Percentiles rank a stretch among this genome's conserved stretches.
These are phyloP conservation scores for Aspergillus ochraceus DNA, from an alignment of 2,329 filamentous ascomycete genomes.

Conservation along the genomic window DNA sequence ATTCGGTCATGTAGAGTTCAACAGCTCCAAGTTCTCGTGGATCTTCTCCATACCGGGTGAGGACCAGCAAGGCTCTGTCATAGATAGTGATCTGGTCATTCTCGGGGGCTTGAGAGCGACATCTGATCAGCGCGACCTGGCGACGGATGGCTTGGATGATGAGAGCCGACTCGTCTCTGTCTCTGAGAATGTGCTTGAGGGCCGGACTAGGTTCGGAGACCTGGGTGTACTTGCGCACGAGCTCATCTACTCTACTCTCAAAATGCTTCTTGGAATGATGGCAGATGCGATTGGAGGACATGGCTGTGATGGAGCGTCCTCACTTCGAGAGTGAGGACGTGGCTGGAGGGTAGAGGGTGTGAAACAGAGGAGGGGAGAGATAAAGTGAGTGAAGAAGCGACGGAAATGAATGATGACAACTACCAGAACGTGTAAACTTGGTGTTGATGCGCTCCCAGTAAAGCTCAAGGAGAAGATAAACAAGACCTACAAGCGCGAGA, in stretches of 20 bases:
- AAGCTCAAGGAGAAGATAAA: background rate
- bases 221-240: slow-evolving; percentile 30
- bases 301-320: background rate
- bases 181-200: slow-evolving; percentile 31
- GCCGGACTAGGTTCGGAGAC: slow-evolving; percentile 26
- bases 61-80: slow-evolving; percentile 39
- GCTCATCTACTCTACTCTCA: slow-evolving; percentile 17
- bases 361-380: background rate
- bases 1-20: slow-evolving; percentile 41
- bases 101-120: slow-evolving; percentile 35
- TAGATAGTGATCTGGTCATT: slow-evolving; percentile 42
- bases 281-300: slow-evolving; percentile 1
- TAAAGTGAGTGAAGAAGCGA: background rate
- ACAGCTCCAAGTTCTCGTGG: slow-evolving; percentile 33
- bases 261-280: background rate
- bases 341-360: background rate
- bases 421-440: background rate
- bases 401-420: background rate
- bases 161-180: slow-evolving; percentile 20
- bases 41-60: slow-evolving; percentile 34
- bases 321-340: background rate
- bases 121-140: slow-evolving; percentile 35
- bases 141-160: slow-evolving; percentile 36
- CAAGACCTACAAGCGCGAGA: background rate
- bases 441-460: background rate